A percentile compares a stretch with the other conserved stretches of the same genome.
Conservation (phyloP, 208 protist species). For the Crithidia acanthocephali region DNA sequence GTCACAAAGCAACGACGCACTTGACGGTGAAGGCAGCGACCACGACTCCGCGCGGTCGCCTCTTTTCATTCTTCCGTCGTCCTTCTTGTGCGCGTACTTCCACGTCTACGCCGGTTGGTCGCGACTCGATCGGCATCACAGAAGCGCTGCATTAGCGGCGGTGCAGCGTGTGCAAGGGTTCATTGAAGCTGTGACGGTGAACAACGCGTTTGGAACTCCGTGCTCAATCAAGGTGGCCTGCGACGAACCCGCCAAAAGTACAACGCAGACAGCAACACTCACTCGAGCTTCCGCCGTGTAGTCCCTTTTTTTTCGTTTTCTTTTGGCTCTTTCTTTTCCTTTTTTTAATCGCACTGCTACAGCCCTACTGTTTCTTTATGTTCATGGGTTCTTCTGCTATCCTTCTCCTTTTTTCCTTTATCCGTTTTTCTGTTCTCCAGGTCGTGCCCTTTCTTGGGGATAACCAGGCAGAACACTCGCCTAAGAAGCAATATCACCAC, state of each 20-base stretch:
- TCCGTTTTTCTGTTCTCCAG: not conserved
- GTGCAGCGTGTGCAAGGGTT: not conserved
- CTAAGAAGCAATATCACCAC: too few species aligned
- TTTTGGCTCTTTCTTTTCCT: not conserved
- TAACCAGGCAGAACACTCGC: too few species aligned
- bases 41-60: not conserved
- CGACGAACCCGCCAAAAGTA: not conserved
- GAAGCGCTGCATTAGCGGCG: not conserved
- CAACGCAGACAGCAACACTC: not conserved
- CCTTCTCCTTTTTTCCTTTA: too few species aligned
- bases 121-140: not conserved
- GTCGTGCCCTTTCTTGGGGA: not conserved
- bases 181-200: not conserved
- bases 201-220: not conserved
- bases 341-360: not conserved
- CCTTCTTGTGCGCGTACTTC: conserved; percentile 3
- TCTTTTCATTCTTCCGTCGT: conserved; percentile 6
- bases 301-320: not conserved
- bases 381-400: too few species aligned
- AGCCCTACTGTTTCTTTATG: too few species aligned
- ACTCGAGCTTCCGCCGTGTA: not conserved
- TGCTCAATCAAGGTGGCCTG: not conserved
- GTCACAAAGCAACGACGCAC: not conserved
- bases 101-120: not conserved
- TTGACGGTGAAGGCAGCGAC: not conserved